A percentile compares a stretch with the other conserved stretches of the same genome.
Evolutionary conservation across 768 basidiomycete genomes (phyloP).

Genomic region (Tricholomella constricta): DNA sequence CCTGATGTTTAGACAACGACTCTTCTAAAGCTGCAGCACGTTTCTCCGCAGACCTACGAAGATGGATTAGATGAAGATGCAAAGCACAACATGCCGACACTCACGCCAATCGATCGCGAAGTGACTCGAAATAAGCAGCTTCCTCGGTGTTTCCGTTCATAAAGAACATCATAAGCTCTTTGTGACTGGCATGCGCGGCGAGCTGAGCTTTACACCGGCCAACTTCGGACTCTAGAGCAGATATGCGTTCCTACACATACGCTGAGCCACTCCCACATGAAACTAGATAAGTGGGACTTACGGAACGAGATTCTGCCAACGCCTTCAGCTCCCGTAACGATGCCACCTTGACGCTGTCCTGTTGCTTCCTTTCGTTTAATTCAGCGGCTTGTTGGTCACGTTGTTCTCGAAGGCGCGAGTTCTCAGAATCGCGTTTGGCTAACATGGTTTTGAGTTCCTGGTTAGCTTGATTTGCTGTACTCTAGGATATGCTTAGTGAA

Average conservation of each 20-base stretch:
- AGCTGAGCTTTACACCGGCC: conserved; percentile 71
- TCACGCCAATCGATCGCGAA: conserved; percentile 60
- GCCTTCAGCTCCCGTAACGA: conserved; percentile 66
- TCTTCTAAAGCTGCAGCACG: conserved; percentile 54
- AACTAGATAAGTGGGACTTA: conserved; percentile 23
- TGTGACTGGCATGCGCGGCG: conserved; percentile 72
- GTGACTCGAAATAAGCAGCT: conserved; percentile 47
- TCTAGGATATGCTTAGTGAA: conserved; percentile 23
- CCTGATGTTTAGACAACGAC: conserved; percentile 48
- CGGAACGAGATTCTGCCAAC: conserved; percentile 64
- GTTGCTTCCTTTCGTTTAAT: conserved; percentile 65
- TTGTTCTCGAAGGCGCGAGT: conserved; percentile 66
- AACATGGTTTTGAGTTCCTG: conserved; percentile 66
- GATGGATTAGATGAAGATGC: conserved; percentile 15
- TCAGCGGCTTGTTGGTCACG: conserved; percentile 71
- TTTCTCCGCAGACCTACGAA: conserved; percentile 53
- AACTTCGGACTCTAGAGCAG: conserved; percentile 70
- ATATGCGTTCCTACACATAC: conserved; percentile 65
- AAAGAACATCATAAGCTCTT: conserved; percentile 74
- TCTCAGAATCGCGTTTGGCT: conserved; percentile 67
- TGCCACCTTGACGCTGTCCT: conserved; percentile 57
- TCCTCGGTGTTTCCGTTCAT: conserved; percentile 56
- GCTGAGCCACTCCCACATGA: conserved; percentile 14
- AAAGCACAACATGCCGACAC: conserved; percentile 22
- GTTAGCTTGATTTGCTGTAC: conserved; percentile 45